These are phyloP conservation scores for Talaromyces sp. DNA, from an alignment of 2,329 filamentous ascomycete species.

Conservation along the genomic window DNA sequence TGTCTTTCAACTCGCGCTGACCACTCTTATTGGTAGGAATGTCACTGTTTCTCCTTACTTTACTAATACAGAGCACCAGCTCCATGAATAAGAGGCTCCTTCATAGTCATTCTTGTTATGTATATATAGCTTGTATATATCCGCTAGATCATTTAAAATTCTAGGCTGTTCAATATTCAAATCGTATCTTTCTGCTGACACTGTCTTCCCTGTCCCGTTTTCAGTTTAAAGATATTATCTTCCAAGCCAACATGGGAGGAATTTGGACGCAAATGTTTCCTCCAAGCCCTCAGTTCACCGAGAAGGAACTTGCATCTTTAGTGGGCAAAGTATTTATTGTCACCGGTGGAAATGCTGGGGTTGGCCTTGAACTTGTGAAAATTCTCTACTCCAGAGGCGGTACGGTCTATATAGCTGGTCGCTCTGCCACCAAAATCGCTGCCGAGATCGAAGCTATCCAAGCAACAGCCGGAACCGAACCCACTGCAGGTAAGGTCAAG, in stretches of 20 bases:
- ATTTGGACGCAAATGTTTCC: conserved; percentile 22
- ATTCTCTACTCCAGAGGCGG: conserved; percentile 55
- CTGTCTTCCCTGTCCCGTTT: neutral
- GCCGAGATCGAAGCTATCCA: conserved; percentile 46
- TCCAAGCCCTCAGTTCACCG: conserved; percentile 22
- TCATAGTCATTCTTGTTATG: neutral
- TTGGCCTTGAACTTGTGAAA: conserved; percentile 48
- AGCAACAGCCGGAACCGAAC: neutral
- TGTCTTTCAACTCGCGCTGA: neutral
- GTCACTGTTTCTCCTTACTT: neutral
- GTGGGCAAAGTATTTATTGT: conserved; percentile 49
- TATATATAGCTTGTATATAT: neutral
- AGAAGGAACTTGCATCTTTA: conserved; percentile 21
- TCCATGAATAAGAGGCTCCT: neutral
- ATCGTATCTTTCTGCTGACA: neutral
- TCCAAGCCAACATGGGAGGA: conserved; percentile 16
- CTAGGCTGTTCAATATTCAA: too few relatives aligned
- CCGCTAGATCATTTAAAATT: too few relatives aligned
- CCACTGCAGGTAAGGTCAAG: neutral
- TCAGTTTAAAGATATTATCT: neutral
- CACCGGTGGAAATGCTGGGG: conserved; percentile 36
- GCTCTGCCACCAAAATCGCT: conserved; percentile 45
- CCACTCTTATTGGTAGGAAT: neutral
- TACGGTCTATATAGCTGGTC: conserved; percentile 54
- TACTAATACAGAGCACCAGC: neutral